These are phyloP conservation scores for Yamadazyma membranifaciens DNA, from an alignment of 1,139 yeast species.

Conservation along the genomic window DNA sequence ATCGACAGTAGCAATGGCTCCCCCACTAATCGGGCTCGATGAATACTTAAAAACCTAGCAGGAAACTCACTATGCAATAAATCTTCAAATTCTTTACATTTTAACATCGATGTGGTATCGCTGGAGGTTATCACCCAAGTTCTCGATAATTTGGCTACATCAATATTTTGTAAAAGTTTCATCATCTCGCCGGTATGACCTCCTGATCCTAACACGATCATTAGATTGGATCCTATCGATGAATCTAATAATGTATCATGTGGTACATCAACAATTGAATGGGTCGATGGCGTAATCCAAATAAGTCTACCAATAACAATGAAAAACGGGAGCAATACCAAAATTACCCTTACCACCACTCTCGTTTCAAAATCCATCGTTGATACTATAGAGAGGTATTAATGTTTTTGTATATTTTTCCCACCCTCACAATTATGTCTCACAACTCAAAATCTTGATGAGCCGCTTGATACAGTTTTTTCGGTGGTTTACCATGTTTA, in stretches of 20 bases:
- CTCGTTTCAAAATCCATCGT: slow-evolving; percentile 30
- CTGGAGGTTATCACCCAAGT: slow-evolving; percentile 54
- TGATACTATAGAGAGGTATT: no score
- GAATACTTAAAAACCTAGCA: slow-evolving; percentile 39
- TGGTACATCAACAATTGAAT: slow-evolving; percentile 5
- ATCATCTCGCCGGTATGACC: slow-evolving; percentile 98
- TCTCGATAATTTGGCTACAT: slow-evolving; percentile 26
- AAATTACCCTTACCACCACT: slow-evolving; percentile 21
- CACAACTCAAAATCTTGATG: slow-evolving; percentile 4
- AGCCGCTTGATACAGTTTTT: slow-evolving; percentile 1
- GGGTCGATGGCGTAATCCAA: slow-evolving; percentile 27
- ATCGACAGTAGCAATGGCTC: slow-evolving; percentile 56
- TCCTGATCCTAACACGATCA: slow-evolving; percentile 74
- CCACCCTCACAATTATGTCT: no score
- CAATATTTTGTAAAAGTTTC: slow-evolving; percentile 48
- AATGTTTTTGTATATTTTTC: not conserved
- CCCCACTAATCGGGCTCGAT: slow-evolving; percentile 78
- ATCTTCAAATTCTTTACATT: slow-evolving; percentile 47
- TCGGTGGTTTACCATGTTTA: not conserved
- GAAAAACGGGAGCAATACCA: slow-evolving; percentile 25
- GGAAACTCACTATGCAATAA: slow-evolving; percentile 12
- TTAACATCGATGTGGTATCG: slow-evolving; percentile 55
- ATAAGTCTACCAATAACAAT: slow-evolving; percentile 25
- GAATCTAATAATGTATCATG: not conserved
- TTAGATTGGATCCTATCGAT: slow-evolving; percentile 27